Percentiles rank a stretch among this genome's conserved stretches.
These are phyloP conservation scores for Eurotiales sp. DNA, from an alignment of 2,329 filamentous ascomycete species.

Conservation along the genomic window DNA sequence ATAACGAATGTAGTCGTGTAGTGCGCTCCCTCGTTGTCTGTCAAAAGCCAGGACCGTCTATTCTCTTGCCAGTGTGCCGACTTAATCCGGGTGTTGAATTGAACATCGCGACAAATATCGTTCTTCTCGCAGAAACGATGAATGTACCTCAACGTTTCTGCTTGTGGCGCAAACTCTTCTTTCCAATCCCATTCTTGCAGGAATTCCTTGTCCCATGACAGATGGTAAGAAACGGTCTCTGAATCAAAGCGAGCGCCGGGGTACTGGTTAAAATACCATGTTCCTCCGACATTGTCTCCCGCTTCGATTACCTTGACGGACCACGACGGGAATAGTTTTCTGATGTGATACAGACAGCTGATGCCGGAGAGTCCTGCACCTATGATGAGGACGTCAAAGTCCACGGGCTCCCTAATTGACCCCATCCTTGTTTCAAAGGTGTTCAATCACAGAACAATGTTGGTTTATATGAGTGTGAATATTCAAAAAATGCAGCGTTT, in stretches of 20 bases:
- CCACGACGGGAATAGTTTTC: not conserved
- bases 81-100: slow-evolving; percentile 32
- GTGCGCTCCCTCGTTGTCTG: not conserved
- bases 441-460: too few species aligned
- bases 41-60: not conserved
- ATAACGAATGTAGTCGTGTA: not conserved
- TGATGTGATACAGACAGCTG: not conserved
- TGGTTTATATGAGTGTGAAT: too few species aligned
- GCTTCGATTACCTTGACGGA: not conserved
- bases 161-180: slow-evolving; percentile 32
- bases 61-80: not conserved
- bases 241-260: slow-evolving; percentile 48
- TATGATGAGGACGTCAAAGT: not conserved
- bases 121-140: slow-evolving; percentile 30
- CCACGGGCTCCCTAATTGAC: too few species aligned
- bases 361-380: not conserved
- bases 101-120: slow-evolving; percentile 34
- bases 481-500: too few species aligned
- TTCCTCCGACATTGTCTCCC: slow-evolving; percentile 27
- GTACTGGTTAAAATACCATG: slow-evolving; percentile 48
- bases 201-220: slow-evolving; percentile 22
- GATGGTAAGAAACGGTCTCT: slow-evolving; percentile 43
- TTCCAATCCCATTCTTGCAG: slow-evolving; percentile 32
- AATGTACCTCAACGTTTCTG: slow-evolving; percentile 33
- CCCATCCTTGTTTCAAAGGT: too few species aligned